Evolutionary conservation across 2,329 filamentous ascomycete species (phyloP).

Genomic region (Proliferodiscus dingleyae): DNA sequence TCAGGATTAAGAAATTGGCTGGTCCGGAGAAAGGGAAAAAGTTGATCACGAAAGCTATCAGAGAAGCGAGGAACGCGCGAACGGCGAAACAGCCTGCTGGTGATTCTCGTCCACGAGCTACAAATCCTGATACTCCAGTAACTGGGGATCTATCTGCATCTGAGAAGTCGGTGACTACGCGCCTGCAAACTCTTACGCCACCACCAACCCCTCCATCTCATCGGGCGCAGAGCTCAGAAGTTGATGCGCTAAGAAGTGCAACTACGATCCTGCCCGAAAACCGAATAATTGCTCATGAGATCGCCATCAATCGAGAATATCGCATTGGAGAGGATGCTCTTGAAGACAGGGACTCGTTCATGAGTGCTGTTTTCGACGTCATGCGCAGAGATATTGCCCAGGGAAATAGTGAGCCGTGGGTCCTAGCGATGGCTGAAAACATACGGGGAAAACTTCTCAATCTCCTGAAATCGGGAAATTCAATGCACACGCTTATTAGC

Average conservation of each 20-base stretch:
- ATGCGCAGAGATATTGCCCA: constrained; percentile 59
- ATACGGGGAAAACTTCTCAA: constrained; percentile 68
- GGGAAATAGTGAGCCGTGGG: constrained; percentile 62
- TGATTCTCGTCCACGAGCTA: constrained; percentile 64
- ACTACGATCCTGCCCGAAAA: constrained; percentile 63
- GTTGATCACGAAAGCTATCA: constrained; percentile 70
- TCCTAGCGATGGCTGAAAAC: constrained; percentile 64
- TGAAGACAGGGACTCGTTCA: constrained; percentile 56
- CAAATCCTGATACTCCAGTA: constrained; percentile 33
- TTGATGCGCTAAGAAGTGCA: constrained; percentile 26
- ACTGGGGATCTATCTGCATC: constrained; percentile 39
- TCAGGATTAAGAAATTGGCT: constrained; percentile 72
- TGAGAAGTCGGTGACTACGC: constrained; percentile 38
- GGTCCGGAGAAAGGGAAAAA: constrained; percentile 66
- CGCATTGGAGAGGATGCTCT: constrained; percentile 61
- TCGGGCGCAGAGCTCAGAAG: constrained; percentile 16
- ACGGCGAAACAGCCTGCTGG: constrained; percentile 61
- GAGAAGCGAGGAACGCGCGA: constrained; percentile 62
- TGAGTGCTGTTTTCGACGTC: constrained; percentile 51
- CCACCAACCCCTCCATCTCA: constrained; percentile 43
- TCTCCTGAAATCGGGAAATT: constrained; percentile 64
- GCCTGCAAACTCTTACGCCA: constrained; percentile 47
- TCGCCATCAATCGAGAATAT: constrained; percentile 75
- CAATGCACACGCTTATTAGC: constrained; percentile 69
- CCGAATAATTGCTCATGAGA: constrained; percentile 69